These are phyloP conservation scores for Epithemia pelagica DNA, from an alignment of 108 stramenopile species.

Conservation along the genomic window DNA sequence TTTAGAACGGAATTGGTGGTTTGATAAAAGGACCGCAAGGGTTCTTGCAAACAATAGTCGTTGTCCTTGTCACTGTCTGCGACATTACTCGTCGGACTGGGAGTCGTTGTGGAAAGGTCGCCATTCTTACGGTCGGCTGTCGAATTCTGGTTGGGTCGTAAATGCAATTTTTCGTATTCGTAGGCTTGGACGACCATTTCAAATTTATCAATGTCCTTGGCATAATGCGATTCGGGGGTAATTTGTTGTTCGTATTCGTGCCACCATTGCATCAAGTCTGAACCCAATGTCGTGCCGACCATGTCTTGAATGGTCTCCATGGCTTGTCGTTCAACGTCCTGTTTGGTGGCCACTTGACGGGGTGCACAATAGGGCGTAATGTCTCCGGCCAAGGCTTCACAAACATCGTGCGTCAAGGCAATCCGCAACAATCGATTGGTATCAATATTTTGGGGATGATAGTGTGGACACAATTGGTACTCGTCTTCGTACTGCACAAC, in stretches of 20 bases:
- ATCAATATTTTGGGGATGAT: slow-evolving; percentile 23
- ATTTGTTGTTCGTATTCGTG: slow-evolving; percentile 71
- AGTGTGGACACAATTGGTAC: background rate
- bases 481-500: background rate
- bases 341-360: slow-evolving; percentile 31
- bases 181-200: slow-evolving; percentile 84
- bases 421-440: slow-evolving; percentile 49
- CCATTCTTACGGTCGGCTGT: background rate
- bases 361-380: slow-evolving; percentile 64
- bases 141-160: background rate
- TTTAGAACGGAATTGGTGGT: background rate
- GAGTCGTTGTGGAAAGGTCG: background rate
- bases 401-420: slow-evolving; percentile 79
- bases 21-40: background rate
- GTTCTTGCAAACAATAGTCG: background rate
- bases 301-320: slow-evolving; percentile 44
- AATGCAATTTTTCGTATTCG: slow-evolving; percentile 64
- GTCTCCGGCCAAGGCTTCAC: slow-evolving; percentile 75
- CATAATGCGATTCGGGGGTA: slow-evolving; percentile 46
- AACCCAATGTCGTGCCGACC: slow-evolving; percentile 30
- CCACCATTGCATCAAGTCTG: slow-evolving; percentile 59
- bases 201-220: slow-evolving; percentile 80
- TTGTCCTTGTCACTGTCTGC: background rate
- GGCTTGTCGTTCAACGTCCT: slow-evolving; percentile 62
- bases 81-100: background rate